Evolutionary conservation across 345 rosid species (phyloP), one percentile per base, ranked within the genome.

Genomic region (Acer saccharum): DNA sequence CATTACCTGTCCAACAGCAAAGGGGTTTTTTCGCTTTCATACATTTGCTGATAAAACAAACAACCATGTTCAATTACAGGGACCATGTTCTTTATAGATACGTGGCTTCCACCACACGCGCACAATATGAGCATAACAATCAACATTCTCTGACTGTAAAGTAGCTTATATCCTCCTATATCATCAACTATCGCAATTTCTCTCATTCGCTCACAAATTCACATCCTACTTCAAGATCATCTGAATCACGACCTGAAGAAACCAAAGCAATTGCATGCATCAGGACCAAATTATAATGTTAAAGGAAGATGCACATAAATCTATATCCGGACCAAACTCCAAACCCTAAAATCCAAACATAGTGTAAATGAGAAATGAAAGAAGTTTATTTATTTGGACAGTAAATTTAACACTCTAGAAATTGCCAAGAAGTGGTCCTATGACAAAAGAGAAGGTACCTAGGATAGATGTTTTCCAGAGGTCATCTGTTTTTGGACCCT

Each of bases 211-310:
- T 72, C 27, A 60, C 35, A 46, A 46, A 44, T 43, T 73, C 46
- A 57, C 17, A 7, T 17, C 50, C 48, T 55, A 67, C 65, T 66
- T 43, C 17, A n/a, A 55, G 61, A 68, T 27, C 69, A 52, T 68
- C 75, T 17, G 75, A 52, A 62, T 62, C 29, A 27, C n/a, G 25
- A 43, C 68, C 78, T 73, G 72, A 41, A 20, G 60, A 76, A 32
- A 71, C 69, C 65, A 46, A 63, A 73, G 52, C 20, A 54, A 43
- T 41, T 10, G 39, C 25, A 65, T 54, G 43, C n/a, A 62, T 48
- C 68, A 70, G 16, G 72, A 17, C 21, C 29, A 17, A 14, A 62
- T 6, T 18, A 16, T 29, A 12, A 58, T 18, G 6, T 46, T 12
- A 0, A 35, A 55, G 7, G 7, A 23, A 29, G 48, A 29, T 10